Percentiles rank a stretch among this genome's conserved stretches.
Conservation (phyloP, 257 asterid genomes). For the Fraxinus americana region DNA sequence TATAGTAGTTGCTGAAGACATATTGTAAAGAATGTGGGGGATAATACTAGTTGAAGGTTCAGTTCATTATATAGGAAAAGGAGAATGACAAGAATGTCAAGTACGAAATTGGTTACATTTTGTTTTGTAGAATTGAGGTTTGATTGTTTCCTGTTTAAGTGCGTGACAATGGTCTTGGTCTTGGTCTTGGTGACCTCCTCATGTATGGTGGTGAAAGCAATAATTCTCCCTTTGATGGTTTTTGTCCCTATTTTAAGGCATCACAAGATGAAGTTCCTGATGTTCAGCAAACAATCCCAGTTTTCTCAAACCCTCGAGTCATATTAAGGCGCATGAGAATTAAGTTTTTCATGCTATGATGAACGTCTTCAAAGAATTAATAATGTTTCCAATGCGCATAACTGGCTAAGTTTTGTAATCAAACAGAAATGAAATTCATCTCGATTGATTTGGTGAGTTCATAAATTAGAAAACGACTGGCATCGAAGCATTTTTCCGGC, state of each 20-base stretch:
- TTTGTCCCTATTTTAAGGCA: neutral
- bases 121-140: slow-evolving; percentile 34
- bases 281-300: neutral
- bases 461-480: neutral
- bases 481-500: neutral
- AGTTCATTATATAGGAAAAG: slow-evolving; percentile 40
- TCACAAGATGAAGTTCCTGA: neutral
- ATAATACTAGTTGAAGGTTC: slow-evolving; percentile 34
- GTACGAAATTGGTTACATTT: slow-evolving; percentile 23
- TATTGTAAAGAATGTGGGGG: slow-evolving; percentile 57
- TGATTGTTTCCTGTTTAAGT: slow-evolving; percentile 24
- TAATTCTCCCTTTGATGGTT: neutral
- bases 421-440: neutral
- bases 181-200: neutral
- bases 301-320: too few species aligned
- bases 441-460: neutral
- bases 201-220: neutral
- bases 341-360: neutral
- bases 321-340: too few species aligned
- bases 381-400: neutral
- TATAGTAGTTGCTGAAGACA: slow-evolving; percentile 51
- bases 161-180: slow-evolving; percentile 13
- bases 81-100: slow-evolving; percentile 34
- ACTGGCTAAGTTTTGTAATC: neutral
- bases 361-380: too few species aligned